phyloP scores from a whole-genome alignment of 352 stramenopile species.

The Phytophthora uliginosa region DNA sequence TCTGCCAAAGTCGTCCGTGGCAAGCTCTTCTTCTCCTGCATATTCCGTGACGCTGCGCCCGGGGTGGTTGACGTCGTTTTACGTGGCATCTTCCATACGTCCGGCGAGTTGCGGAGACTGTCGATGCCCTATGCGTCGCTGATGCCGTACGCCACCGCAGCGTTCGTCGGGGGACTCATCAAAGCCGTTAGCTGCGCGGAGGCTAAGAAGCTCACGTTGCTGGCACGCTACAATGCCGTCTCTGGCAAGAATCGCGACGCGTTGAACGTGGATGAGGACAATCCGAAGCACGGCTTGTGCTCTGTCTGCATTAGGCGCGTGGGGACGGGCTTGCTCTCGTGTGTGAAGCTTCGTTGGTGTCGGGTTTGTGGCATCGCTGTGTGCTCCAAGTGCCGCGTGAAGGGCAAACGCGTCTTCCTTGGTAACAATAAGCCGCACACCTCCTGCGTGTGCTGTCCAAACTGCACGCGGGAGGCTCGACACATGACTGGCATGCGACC shows the following conservation, averaged over 20 bases:
- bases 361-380: conserved; percentile 46
- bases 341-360: conserved; percentile 33
- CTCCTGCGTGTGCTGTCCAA: conserved; percentile 37
- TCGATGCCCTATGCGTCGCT: conserved; percentile 31
- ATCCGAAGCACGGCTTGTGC: conserved; percentile 29
- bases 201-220: conserved; percentile 52
- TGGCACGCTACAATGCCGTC: conserved; percentile 33
- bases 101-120: conserved; percentile 32
- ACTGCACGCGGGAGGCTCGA: conserved; percentile 39
- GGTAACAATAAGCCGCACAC: conserved; percentile 20
- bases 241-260: conserved; percentile 31
- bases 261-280: conserved; percentile 23
- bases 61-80: conserved; percentile 44
- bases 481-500: conserved; percentile 34
- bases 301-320: conserved; percentile 33
- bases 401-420: conserved; percentile 49
- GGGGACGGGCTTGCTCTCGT: conserved; percentile 25
- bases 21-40: conserved; percentile 32
- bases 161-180: conserved; percentile 37
- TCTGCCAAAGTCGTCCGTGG: conserved; percentile 35
- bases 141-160: conserved; percentile 37
- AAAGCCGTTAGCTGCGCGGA: conserved; percentile 41
- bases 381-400: conserved; percentile 56
- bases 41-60: conserved; percentile 43
- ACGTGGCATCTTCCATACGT: conserved; percentile 42